Evolutionary conservation across 192 early-diverging fungal genomes (phyloP), one percentile per base, ranked within the genome.

Genomic region (Backusella morwellensis): DNA sequence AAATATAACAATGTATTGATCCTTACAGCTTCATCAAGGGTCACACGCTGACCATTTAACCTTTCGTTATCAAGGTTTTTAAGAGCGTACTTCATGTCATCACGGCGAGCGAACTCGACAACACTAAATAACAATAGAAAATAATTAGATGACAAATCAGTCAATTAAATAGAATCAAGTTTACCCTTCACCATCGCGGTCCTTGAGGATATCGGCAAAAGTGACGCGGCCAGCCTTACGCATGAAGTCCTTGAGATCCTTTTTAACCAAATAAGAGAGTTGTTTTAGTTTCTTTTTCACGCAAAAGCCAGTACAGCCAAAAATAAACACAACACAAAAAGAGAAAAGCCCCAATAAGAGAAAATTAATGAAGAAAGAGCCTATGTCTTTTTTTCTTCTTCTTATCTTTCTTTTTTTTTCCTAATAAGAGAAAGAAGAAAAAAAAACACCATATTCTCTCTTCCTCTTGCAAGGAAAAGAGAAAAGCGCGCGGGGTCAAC

Each of bases 231-330:
- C 97, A 35, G 95, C 97, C 77, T 95, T 95, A 74, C 95, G 93
- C 86, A 97, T 94, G 77, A 95, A 86, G 81, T 98, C 97, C 87
- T 99, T 99, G 85, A 99, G 88, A 87, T 96, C 96, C 95, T 97
- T 87, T 79, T 85, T 81, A 63, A 56, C 78, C 36, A 69, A 35
- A 77, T 70, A 79, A 50, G 54, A 56, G 6, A 59, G 6, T 59
- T 59, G 7, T 59, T 59, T 59, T 59, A 59, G 54, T 59, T 59
- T 59, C 21, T 19, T 50, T 50, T 50, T 50, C 34, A 67, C 32
- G 36, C 44, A 78, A 29, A 19, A 78, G n/a, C 77, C 77, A 78
- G 66, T 9, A 59, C 8, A 21, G 23, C 23, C 54, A 21, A 59
- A 23, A 59, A 59, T 26, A 59, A 21, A 59, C 54, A 59, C n/a